Evolutionary conservation across 192 early-diverging fungal genomes (phyloP).

Genomic region (Spizellomyces sp.): DNA sequence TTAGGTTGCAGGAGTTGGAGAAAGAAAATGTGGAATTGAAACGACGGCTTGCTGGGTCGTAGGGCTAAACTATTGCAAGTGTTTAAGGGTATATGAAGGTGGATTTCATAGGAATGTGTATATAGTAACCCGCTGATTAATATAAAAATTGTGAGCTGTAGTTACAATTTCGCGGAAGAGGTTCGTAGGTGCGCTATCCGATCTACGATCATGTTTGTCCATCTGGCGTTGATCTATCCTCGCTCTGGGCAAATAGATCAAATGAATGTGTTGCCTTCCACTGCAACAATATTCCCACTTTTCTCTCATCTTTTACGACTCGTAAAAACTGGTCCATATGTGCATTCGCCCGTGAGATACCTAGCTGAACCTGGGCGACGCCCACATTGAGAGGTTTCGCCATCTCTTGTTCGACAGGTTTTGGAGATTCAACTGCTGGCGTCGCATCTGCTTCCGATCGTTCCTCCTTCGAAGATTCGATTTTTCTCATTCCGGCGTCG

Average conservation of each 20-base stretch:
- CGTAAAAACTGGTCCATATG: slow-evolving; percentile 47
- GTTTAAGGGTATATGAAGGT: too few species aligned
- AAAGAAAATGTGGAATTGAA: too few species aligned
- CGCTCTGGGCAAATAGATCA: slow-evolving; percentile 12
- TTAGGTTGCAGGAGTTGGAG: too few species aligned
- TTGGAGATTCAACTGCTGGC: background rate
- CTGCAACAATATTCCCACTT: slow-evolving; percentile 18
- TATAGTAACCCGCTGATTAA: too few species aligned
- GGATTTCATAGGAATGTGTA: too few species aligned
- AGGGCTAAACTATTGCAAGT: too few species aligned
- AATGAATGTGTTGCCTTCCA: slow-evolving; percentile 42
- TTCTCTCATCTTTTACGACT: slow-evolving; percentile 24
- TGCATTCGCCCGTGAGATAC: slow-evolving; percentile 47
- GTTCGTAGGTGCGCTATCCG: too few species aligned
- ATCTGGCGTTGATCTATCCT: too few species aligned
- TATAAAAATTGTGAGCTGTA: too few species aligned
- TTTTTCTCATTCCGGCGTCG: background rate
- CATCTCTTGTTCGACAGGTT: background rate
- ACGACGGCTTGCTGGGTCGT: too few species aligned
- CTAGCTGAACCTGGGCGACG: slow-evolving; percentile 47
- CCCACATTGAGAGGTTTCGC: slow-evolving; percentile 24
- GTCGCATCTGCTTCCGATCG: background rate
- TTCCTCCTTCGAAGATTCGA: background rate
- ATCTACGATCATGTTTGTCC: too few species aligned
- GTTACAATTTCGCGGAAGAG: too few species aligned